phyloP scores from a whole-genome alignment of 257 asterid genomes.

The Plantago ovata region DNA sequence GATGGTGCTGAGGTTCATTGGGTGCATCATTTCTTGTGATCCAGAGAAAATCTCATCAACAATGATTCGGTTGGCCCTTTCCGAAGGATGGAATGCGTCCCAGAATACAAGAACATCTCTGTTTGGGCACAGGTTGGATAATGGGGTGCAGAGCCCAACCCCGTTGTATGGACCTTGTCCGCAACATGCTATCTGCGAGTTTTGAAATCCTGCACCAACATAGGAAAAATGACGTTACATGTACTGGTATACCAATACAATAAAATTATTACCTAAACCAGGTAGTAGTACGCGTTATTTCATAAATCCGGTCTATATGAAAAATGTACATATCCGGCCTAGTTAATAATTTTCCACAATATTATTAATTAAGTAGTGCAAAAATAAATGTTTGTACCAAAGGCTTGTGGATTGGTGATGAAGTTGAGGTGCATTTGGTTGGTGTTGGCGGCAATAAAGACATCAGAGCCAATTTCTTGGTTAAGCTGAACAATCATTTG shows the following conservation, averaged over 20 bases:
- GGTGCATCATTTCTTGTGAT: conserved; percentile 56
- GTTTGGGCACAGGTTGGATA: conserved; percentile 64
- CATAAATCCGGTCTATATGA: neutral
- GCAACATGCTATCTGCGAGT: conserved; percentile 80
- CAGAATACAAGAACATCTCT: conserved; percentile 69
- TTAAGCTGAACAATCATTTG: conserved; percentile 54
- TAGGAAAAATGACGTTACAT: no score
- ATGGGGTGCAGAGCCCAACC: conserved; percentile 68
- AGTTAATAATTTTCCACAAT: neutral
- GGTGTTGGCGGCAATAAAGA: conserved; percentile 61
- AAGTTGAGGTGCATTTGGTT: conserved; percentile 57
- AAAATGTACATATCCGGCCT: no score
- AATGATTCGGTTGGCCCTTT: conserved; percentile 68
- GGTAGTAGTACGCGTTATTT: no score
- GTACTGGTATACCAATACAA: no score
- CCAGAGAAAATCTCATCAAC: conserved; percentile 59
- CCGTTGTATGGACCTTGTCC: conserved; percentile 97
- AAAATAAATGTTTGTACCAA: conserved; percentile 34
- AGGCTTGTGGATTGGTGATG: conserved; percentile 52
- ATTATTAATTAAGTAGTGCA: neutral
- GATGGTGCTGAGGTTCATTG: conserved; percentile 78
- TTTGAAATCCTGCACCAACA: conserved; percentile 54
- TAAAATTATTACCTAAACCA: no score
- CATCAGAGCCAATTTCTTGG: conserved; percentile 35
- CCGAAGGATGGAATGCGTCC: conserved; percentile 89